phyloP scores from a whole-genome alignment of 164 flowering plant species.

The Tetracentron sinense region DNA sequence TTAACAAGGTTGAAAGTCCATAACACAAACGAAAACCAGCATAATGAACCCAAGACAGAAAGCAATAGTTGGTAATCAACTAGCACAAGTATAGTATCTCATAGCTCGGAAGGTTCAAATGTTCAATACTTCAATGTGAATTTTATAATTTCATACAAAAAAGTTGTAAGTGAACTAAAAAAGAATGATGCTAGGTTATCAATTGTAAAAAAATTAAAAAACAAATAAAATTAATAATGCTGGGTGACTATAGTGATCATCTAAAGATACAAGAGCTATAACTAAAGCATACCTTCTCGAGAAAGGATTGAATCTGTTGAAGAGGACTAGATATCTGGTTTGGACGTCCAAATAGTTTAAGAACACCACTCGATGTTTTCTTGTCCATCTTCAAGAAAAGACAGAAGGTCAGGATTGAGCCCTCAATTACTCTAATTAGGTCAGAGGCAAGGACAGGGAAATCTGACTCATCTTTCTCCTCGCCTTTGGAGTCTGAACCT shows the following conservation, averaged over 20 bases:
- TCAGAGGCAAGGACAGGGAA: conserved; percentile 50
- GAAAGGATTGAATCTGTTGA: conserved; percentile 62
- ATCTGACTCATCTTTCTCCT: conserved; percentile 47
- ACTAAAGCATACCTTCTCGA: conserved; percentile 67
- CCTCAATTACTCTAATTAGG: conserved; percentile 51
- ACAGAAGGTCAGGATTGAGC: conserved; percentile 64
- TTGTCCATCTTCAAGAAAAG: conserved; percentile 76
- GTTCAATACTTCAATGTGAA: too few relatives aligned
- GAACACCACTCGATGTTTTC: conserved; percentile 56
- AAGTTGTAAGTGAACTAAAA: too few relatives aligned
- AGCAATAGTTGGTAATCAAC: background rate
- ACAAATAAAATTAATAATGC: background rate
- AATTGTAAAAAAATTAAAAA: too few relatives aligned
- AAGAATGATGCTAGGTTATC: too few relatives aligned
- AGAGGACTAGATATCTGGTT: conserved; percentile 56
- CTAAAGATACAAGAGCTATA: background rate
- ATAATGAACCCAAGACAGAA: background rate
- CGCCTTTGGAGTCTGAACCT: conserved; percentile 40
- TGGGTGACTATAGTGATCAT: background rate
- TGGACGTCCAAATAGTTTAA: conserved; percentile 54
- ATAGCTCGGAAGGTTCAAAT: too few relatives aligned
- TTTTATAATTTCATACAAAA: too few relatives aligned
- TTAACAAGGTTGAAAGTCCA: too few relatives aligned
- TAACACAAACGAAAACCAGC: too few relatives aligned
- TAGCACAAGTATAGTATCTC: too few relatives aligned